Evolutionary conservation across 352 stramenopile species (phyloP).

Genomic region (Globisporangium mamillatum): DNA sequence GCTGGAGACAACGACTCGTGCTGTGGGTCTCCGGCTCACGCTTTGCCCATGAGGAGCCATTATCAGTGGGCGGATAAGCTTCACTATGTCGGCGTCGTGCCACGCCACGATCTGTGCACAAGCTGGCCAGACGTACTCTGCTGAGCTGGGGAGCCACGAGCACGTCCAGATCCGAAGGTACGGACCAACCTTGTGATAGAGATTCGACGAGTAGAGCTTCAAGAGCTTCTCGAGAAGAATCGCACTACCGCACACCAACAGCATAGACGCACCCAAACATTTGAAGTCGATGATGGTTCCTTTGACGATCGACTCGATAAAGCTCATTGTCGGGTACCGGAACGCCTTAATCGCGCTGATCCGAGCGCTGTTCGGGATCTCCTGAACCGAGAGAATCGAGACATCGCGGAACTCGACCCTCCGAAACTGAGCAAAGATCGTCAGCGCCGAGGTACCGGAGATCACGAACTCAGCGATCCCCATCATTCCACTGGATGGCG

Average conservation of each 20-base stretch:
- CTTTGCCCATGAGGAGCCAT: not conserved
- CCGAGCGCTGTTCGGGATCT: not conserved
- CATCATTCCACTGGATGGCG: conserved; percentile 10
- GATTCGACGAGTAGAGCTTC: not conserved
- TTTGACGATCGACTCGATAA: not conserved
- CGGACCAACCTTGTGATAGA: not conserved
- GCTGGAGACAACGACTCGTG: not conserved
- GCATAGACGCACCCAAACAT: not conserved
- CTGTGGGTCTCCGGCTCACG: not conserved
- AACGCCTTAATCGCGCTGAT: not conserved
- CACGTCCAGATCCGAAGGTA: not conserved
- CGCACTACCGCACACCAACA: not conserved
- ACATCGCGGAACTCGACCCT: not conserved
- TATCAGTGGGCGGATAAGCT: not conserved
- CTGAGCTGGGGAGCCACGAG: not conserved
- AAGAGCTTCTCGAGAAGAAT: not conserved
- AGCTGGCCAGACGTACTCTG: not conserved
- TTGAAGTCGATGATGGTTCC: not conserved
- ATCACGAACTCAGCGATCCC: conserved; percentile 23
- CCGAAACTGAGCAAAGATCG: conserved; percentile 13
- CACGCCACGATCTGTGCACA: not conserved
- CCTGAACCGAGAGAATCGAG: conserved; percentile 1
- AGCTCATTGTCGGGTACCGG: not conserved
- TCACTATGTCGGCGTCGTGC: not conserved
- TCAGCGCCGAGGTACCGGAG: conserved; percentile 14